Base-by-base conservation (phyloP, 441 rosid species). In the Gossypium lobatum region DNA sequence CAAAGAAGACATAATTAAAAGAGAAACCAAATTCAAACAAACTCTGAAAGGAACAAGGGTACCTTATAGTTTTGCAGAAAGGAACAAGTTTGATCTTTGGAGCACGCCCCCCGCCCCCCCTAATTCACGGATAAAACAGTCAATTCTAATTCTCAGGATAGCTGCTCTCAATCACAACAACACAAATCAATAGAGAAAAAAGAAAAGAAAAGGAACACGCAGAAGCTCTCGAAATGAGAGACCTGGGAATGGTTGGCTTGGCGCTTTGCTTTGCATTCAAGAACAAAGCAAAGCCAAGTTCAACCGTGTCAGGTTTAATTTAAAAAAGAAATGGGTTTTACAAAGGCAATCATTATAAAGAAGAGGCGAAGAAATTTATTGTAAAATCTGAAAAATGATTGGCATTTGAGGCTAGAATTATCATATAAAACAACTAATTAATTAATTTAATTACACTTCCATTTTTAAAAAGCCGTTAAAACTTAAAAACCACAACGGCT, bases 391-490 rank as follows among this genome's bases (percentile, higher is more conserved):
- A n/a, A 21, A 23, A 5, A 3, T 46, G 48, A 20, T 46, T n/a
- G 59, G 70, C 54, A 65, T 45, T 65, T 45, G 39, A 46, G 13
- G 31, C 17, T 31, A 14, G 8, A 20, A 25, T 14, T 21, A 26
- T 9, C 5, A 46, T 14, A 23, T 66, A 5, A 37, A 18, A 64
- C 18, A 16, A 60, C 4, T 60, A 39, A 39, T 39, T 8, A 39
- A 39, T 39, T 39, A 39, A 39, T 39, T 39, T 39, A 39, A 39
- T 39, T 42, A 2, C 48, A 14, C 7, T 63, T 50, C n/a, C 64
- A 69, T 28, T 16, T 78, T 79, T 28, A 75, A 72, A 82, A 79
- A 50, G 73, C 45, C 39, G 74, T 79, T 79, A 70, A 73, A 25
- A 4, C 18, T 57, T 57, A 3, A 9, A 20, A 58, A 14, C 25